A percentile compares a stretch with the other conserved stretches of the same genome.
These are phyloP conservation scores for Hordeum pubiflorum DNA, from an alignment of 202 grass and related monocot species.

Conservation along the genomic window DNA sequence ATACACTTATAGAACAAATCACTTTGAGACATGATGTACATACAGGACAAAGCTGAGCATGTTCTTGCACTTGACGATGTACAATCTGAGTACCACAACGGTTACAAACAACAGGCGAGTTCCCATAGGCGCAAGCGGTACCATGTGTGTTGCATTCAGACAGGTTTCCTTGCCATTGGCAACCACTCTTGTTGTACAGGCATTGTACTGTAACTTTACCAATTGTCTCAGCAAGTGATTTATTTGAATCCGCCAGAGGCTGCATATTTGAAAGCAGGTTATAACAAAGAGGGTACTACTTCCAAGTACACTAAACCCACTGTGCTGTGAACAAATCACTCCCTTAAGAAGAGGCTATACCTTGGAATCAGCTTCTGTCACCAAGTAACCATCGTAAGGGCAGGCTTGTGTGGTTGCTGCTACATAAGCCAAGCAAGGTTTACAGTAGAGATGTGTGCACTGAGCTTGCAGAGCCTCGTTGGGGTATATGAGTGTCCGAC, in stretches of 20 bases:
- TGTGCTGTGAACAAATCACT: not conserved
- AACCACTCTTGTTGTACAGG: slow-evolving; percentile 85
- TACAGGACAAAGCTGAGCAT: slow-evolving; percentile 90
- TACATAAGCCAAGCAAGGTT: slow-evolving; percentile 84
- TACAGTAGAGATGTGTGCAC: slow-evolving; percentile 98
- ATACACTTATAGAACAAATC: not conserved
- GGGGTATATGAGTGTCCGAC: slow-evolving; percentile 85
- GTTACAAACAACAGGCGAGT: slow-evolving; percentile 92
- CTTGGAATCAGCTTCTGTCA: slow-evolving; percentile 97
- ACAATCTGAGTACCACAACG: slow-evolving; percentile 81
- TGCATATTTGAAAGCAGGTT: slow-evolving; percentile 40
- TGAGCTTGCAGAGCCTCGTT: slow-evolving; percentile 83
- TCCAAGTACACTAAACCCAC: not conserved
- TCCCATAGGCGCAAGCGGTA: slow-evolving; percentile 61
- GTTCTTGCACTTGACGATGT: slow-evolving; percentile 94
- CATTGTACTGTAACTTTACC: slow-evolving; percentile 80
- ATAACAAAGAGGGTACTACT: not conserved
- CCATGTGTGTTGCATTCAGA: slow-evolving; percentile 76
- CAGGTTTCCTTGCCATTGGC: slow-evolving; percentile 83
- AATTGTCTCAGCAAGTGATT: slow-evolving; percentile 65
- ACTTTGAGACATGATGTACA: slow-evolving; percentile 18
- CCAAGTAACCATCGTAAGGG: slow-evolving; percentile 97
- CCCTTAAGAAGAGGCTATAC: slow-evolving; percentile 28
- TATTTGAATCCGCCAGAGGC: slow-evolving; percentile 76
- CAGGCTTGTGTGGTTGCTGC: slow-evolving; percentile 90